Percentiles rank a stretch among this genome's conserved stretches.
These are phyloP conservation scores for Erythrobasidium hasegawianum DNA, from an alignment of 1,284 basidiomycete genomes.

Conservation along the genomic window DNA sequence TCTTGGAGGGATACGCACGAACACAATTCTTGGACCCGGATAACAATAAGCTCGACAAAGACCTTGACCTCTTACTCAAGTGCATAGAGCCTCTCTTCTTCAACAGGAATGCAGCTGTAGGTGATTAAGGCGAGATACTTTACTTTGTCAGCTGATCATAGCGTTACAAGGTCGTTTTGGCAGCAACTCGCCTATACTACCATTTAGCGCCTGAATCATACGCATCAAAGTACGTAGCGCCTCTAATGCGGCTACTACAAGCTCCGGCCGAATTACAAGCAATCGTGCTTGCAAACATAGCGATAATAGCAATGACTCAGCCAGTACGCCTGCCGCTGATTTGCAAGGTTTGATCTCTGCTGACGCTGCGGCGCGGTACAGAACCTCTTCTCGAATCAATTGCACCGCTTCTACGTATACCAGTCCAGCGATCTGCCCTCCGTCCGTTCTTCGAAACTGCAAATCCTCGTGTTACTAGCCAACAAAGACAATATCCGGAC, in stretches of 20 bases:
- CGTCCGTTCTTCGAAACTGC: slow-evolving; percentile 65
- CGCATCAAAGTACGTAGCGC: slow-evolving; percentile 59
- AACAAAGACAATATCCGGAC: slow-evolving; percentile 63
- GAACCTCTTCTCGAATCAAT: slow-evolving; percentile 45
- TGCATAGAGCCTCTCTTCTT: slow-evolving; percentile 71
- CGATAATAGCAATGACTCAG: slow-evolving; percentile 55
- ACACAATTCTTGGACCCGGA: slow-evolving; percentile 74
- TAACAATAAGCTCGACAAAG: slow-evolving; percentile 56
- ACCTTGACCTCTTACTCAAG: slow-evolving; percentile 67
- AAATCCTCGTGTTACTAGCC: slow-evolving; percentile 63
- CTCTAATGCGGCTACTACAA: slow-evolving; percentile 65
- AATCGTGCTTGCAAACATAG: slow-evolving; percentile 66
- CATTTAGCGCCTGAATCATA: slow-evolving; percentile 64
- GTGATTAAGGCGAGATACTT: slow-evolving; percentile 40
- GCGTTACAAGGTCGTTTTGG: slow-evolving; percentile 64
- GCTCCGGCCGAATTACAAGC: slow-evolving; percentile 65
- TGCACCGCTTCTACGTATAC: slow-evolving; percentile 65
- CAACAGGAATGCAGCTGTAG: slow-evolving; percentile 77
- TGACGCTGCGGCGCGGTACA: neutral
- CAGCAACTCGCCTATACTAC: slow-evolving; percentile 66
- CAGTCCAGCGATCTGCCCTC: slow-evolving; percentile 62
- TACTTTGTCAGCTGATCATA: neutral
- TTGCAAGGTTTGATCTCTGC: no score
- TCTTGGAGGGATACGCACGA: slow-evolving; percentile 77
- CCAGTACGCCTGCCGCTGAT: slow-evolving; percentile 1